Evolutionary conservation across 257 asterid species (phyloP).

Genomic region (Plectranthus barbatus): DNA sequence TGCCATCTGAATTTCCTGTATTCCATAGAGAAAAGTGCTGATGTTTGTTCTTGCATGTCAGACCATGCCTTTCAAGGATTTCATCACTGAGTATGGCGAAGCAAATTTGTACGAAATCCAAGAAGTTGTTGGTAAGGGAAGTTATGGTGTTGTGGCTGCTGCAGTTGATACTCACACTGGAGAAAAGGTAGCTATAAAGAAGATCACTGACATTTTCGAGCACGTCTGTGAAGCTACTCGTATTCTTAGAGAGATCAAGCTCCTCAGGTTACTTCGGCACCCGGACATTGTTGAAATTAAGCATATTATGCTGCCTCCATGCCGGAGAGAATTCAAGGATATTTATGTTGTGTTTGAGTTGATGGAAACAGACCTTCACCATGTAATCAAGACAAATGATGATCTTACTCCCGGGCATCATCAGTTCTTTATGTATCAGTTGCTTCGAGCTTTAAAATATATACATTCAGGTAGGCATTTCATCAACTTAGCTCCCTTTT

Average conservation of each 20-base stretch:
- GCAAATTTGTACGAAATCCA: constrained; percentile 75
- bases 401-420: constrained; percentile 93
- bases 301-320: constrained; percentile 92
- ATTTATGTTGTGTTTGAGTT: constrained; percentile 90
- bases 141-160: constrained; percentile 94
- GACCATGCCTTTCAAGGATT: constrained; percentile 76
- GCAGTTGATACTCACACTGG: constrained; percentile 97
- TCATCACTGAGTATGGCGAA: constrained; percentile 96
- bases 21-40: constrained; percentile 2
- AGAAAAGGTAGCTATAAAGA: constrained; percentile 90
- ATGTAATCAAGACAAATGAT: constrained; percentile 83
- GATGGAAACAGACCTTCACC: constrained; percentile 98
- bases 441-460: constrained; percentile 87
- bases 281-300: constrained; percentile 94
- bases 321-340: constrained; percentile 92
- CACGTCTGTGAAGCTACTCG: constrained; percentile 97
- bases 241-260: constrained; percentile 91
- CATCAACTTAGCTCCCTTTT: background rate
- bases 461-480: constrained; percentile 69
- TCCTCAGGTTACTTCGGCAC: constrained; percentile 80
- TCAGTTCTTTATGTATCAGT: constrained; percentile 94
- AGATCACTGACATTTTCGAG: constrained; percentile 81
- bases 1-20: background rate
- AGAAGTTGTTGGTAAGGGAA: constrained; percentile 98
- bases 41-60: constrained; percentile 20